Evolutionary conservation across 2,329 filamentous ascomycete species (phyloP), one percentile per base, ranked within the genome.

Genomic region (Coniella vitis): DNA sequence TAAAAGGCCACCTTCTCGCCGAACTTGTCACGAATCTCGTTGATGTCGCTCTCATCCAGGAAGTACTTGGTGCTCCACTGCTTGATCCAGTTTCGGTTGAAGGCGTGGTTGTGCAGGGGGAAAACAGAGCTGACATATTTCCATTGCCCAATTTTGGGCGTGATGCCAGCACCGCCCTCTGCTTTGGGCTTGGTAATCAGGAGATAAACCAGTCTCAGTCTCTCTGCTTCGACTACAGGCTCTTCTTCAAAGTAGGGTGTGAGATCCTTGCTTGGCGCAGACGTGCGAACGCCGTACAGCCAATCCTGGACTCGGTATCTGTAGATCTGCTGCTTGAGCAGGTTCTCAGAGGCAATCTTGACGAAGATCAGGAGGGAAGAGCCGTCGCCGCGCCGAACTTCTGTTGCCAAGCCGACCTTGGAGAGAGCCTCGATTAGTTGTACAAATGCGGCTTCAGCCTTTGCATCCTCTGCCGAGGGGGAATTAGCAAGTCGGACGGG

Each of bases 1-100:
- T 97, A 97, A 65, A 94, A 95, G 32, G 87, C 91, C 51, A 96
- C 86, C 63, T 81, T 85, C 65, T 91, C 85, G 42, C 88, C 88
- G 64, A 90, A 89, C 55, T 83, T 75, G 61, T 89, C 76, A 21
- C 86, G 79, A 54, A 95, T 89, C 40, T 79, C 75, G 60, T 86
- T 80, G n/a, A 94, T 70, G 58, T 89, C 79, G 43, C 74, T 65
- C 32, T 80, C 68, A 47, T 81, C 79, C 20, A 90, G 70, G 38
- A 83, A 74, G 53, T 84, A 85, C 63, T 86, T 86, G 43, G 75
- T 80, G 60, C 84, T 84, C 77, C 87, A 86, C 55, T 83, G 76
- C 61, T 84, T 81, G 55, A 95, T 78, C 78, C 89, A 87, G 21
- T 75, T 69, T 52, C 81, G 81, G 65, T 93, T 94, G 67, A 88